Base-by-base conservation (phyloP, 495 filamentous ascomycete genomes). In the Aspergillus mulundensis region DNA sequence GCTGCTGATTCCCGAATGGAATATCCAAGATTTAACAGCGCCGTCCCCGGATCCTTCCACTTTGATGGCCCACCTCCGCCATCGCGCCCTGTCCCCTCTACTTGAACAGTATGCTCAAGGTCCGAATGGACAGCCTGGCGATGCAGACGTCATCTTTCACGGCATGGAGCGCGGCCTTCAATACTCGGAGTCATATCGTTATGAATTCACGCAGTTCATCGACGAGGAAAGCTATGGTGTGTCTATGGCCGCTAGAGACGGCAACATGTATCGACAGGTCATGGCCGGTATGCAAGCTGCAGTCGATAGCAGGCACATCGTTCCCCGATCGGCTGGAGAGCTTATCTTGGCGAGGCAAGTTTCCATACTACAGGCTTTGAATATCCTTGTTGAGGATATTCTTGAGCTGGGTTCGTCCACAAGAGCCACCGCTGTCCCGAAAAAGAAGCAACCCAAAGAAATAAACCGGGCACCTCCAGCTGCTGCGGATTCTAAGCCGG, bases 301-400 rank as follows among this genome's bases (percentile, higher is more conserved):
- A 3, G 48, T 70, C 18, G 19, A 53, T 0, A 61, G 62, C 18
- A 43, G 63, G 4, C 20, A 58, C 14, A 48, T 38, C 40, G 48
- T 75, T 45, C 71, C 73, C 2, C 50, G 61, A 41, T 42, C 56
- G 0, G 57, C 34, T 4, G 67, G 72, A 0, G 63, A 73, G 39
- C 48, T 72, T 12, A 61, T 77, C n/a, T 28, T 76, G 38, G 0
- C 46, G 12, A 59, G 72, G 44, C 67, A 75, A 41, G 18, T 59
- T 16, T 68, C 28, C 16, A 18, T 60, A 0, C 18, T 60, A 1
- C 32, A 56, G 34, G 8, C 30, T 7, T 28, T 63, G 20, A 64
- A 62, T 59, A 63, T 70, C 25, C 42, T 70, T 5, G 53, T 75
- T 36, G 65, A 72, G 24, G 61, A 72, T 21, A 68, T 76, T 19